Base-by-base conservation (phyloP, 768 basidiomycete genomes). In the Russula sp. region DNA sequence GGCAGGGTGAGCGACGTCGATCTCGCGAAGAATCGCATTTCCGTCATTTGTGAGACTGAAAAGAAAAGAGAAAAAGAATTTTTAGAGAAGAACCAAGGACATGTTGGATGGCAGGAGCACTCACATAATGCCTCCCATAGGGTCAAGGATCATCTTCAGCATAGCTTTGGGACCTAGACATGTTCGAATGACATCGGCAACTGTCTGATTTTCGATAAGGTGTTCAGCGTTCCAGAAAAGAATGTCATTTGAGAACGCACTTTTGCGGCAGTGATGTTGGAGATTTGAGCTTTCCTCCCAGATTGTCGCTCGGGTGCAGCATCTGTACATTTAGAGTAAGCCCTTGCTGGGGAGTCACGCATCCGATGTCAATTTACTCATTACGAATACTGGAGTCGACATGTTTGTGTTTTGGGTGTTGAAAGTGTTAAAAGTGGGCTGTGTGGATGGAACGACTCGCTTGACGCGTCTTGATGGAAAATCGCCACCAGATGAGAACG, bases 131-230 rank as follows among this genome's bases (percentile, higher is more conserved):
- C 97, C 97, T 58, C 97, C 97, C 97, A 99, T 98, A 1, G 95
- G 95, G 78, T 98, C 96, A 50, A 98, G 78, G 70, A 98, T 97
- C 97, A 99, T 98, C 82, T 98, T 99, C 57, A 98, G 79, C 97
- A 98, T 98, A 48, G 97, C 73, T 97, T n/a, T 96, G 0, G 96
- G 96, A 1, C 95, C 97, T 40, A 98, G 76, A 83, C 97, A 98
- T 67, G 96, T 98, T 66, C 96, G 77, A 71, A 98, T 98, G 5
- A 99, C 95, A 81, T 98, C 97, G 67, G 96, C 94, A 1, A 98
- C 94, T 10, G 94, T 97, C 94, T 95, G 63, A 24, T 61, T 32
- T 26, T 16, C 42, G 67, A 57, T 40, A 40, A 14, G 20, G 50
- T 30, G 22, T 54, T 57, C 57, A 49, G 62, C 49, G 61, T 57